These are phyloP conservation scores for Lentinus brumalis DNA, from an alignment of 768 basidiomycete species.

Conservation along the genomic window DNA sequence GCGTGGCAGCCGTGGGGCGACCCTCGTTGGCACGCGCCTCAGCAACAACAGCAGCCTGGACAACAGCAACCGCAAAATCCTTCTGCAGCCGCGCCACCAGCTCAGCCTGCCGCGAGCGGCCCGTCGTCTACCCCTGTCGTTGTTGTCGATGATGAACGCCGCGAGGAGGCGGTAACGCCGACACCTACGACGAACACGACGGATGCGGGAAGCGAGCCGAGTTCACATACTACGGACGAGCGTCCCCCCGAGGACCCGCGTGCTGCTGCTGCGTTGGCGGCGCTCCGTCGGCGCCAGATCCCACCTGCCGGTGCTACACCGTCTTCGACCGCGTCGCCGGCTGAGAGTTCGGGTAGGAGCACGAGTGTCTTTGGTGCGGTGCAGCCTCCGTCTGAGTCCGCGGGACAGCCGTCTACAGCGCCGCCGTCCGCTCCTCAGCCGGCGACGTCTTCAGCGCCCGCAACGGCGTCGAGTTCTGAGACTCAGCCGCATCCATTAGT, in stretches of 20 bases:
- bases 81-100: not conserved
- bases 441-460: too few species aligned
- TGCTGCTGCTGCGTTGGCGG: conserved; percentile 68
- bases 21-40: conserved; percentile 31
- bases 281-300: conserved; percentile 51
- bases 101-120: not conserved
- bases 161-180: not conserved
- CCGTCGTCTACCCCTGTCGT: not conserved
- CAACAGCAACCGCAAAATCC: conserved; percentile 4
- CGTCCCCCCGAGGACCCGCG: conserved; percentile 33
- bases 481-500: too few species aligned
- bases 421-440: too few species aligned
- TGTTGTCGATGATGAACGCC: not conserved
- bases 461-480: too few species aligned
- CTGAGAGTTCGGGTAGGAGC: conserved; percentile 10
- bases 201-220: not conserved
- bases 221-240: not conserved
- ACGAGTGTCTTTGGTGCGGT: conserved; percentile 2
- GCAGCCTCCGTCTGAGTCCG: conserved; percentile 1
- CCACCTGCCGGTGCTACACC: conserved; percentile 1
- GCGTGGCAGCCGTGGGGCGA: conserved; percentile 69
- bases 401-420: conserved; percentile 15
- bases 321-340: not conserved
- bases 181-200: conserved; percentile 10
- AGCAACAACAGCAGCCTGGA: conserved; percentile 19